Base-by-base conservation (phyloP, 768 basidiomycete genomes). In the Favolaschia claudopus region DNA sequence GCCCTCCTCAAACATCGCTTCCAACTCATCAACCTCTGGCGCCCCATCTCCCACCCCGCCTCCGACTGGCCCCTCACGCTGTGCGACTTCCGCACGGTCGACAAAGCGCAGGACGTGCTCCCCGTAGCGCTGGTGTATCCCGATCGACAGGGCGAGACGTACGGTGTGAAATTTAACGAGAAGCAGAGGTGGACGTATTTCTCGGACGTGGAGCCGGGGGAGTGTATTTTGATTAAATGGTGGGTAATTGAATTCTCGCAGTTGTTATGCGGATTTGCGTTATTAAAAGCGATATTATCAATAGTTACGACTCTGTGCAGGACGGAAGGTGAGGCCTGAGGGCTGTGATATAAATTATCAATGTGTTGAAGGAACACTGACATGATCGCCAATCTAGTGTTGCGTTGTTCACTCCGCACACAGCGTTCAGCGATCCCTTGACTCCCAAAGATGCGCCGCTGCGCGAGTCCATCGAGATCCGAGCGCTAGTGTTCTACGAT, bases 401-500 rank as follows among this genome's bases (percentile, higher is more conserved):
- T 15, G 84, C 86, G 0, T 65, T 76, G 14, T 79, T 88, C 49
- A 85, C 87, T 0, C 86, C 88, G 5, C 88, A 89, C 64, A 85
- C 84, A n/a, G 85, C 78, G 3, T 89, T 89, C 69, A 57, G 75
- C 28, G 86, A 89, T 57, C 80, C 82, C 2, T 73, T 74, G 1
- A 85, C 83, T 4, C 86, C 85, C 1, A 67, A 73, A 33, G 83
- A 75, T 40, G 75, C 83, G 0, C 82, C 81, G 6, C 68, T 74
- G 5, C 72, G 86, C 42, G 80, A 88, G 68, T 87, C 85, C 0
- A 87, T 88, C 45, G 87, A 89, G 70, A 62, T 89, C 22, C 71
- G 86, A 27, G 81, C 85, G 9, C 76, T 89, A 32, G 85, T 88
- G n/a, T 89, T 87, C 66, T 86, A 88, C 64, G 82, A 86, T 34